Percentiles rank a stretch among this genome's conserved stretches.
phyloP scores from a whole-genome alignment of 2,329 filamentous ascomycete species.

The Calonectria hawksworthii region DNA sequence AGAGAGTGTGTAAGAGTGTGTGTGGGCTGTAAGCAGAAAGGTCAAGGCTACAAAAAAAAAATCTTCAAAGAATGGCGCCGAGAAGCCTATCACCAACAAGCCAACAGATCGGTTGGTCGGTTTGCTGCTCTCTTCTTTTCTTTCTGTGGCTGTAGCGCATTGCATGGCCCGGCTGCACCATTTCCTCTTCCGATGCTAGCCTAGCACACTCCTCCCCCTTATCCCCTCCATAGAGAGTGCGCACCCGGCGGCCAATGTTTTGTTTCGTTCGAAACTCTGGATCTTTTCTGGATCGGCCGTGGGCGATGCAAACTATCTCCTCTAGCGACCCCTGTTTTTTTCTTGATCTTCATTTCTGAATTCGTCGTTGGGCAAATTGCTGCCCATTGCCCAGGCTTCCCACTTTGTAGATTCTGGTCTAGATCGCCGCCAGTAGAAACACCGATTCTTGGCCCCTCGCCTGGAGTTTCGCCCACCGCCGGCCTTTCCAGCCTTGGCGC shows the following conservation, averaged over 20 bases:
- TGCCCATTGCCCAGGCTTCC: neutral
- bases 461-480: neutral
- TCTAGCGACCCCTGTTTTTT: neutral
- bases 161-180: neutral
- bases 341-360: no score
- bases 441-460: neutral
- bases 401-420: neutral
- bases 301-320: neutral
- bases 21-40: neutral
- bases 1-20: neutral
- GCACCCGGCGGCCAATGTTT: neutral
- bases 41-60: neutral
- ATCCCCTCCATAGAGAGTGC: neutral
- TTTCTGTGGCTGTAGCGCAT: neutral
- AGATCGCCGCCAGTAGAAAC: neutral
- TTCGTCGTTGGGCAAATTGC: neutral
- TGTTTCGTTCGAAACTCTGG: conserved; percentile 1
- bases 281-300: neutral
- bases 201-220: neutral
- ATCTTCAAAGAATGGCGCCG: neutral
- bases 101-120: neutral
- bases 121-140: neutral
- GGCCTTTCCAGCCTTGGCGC: neutral
- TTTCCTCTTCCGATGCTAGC: neutral
- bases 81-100: no score